These are phyloP conservation scores for Cyphellophora attinorum DNA, from an alignment of 2,329 filamentous ascomycete species.

Conservation along the genomic window DNA sequence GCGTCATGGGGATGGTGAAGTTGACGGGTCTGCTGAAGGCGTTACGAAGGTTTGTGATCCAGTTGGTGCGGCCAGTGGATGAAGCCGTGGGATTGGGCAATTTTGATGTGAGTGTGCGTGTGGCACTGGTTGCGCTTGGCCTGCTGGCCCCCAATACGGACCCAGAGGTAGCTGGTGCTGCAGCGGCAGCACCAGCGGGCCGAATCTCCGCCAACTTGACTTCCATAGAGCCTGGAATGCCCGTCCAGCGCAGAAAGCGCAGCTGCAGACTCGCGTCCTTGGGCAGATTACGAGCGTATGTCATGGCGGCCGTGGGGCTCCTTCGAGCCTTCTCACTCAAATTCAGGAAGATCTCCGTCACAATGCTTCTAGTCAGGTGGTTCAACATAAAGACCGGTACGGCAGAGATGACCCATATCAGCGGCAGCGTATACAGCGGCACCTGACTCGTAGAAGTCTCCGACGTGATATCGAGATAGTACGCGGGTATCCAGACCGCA, in stretches of 20 bases:
- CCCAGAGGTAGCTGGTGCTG: too few species aligned
- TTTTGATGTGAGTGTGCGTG: too few species aligned
- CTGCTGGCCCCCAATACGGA: too few species aligned
- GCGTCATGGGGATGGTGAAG: slow-evolving; percentile 26
- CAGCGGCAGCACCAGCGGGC: slow-evolving; percentile 23
- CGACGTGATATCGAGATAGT: slow-evolving; percentile 35
- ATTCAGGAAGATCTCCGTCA: slow-evolving; percentile 61
- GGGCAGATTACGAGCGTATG: slow-evolving; percentile 35
- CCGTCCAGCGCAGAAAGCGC: slow-evolving; percentile 36
- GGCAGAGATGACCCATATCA: slow-evolving; percentile 35
- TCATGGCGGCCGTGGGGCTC: slow-evolving; percentile 40
- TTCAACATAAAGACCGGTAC: slow-evolving; percentile 57
- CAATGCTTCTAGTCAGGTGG: slow-evolving; percentile 59
- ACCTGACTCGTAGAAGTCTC: background rate
- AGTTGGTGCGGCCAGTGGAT: too few species aligned
- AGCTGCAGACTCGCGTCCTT: slow-evolving; percentile 33
- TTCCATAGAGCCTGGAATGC: slow-evolving; percentile 31
- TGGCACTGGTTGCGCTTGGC: too few species aligned
- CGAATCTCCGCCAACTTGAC: slow-evolving; percentile 33
- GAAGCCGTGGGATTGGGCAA: too few species aligned
- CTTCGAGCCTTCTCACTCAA: slow-evolving; percentile 57
- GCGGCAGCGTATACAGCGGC: slow-evolving; percentile 9
- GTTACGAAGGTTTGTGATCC: too few species aligned
- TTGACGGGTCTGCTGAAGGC: slow-evolving; percentile 33
- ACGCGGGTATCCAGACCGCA: slow-evolving; percentile 53